Evolutionary conservation across 106 monocot genomes (phyloP).

Genomic region (Vanilla planifolia): DNA sequence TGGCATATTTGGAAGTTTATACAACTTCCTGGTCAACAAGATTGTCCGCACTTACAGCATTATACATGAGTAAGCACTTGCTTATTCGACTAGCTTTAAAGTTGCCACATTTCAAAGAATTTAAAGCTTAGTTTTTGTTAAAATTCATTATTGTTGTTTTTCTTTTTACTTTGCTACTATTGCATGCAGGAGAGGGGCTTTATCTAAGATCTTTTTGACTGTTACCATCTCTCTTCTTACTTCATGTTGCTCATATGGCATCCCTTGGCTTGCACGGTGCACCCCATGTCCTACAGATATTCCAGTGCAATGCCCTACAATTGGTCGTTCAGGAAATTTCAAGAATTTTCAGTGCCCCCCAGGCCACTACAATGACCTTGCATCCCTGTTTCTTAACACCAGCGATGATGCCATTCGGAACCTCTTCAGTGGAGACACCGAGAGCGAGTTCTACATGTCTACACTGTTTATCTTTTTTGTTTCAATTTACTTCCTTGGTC

Average conservation of each 20-base stretch:
- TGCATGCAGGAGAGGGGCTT: conserved; percentile 66
- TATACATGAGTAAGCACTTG: conserved; percentile 69
- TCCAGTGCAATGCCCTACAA: conserved; percentile 57
- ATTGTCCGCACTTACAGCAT: conserved; percentile 78
- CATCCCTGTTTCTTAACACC: conserved; percentile 80
- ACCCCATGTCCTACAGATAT: conserved; percentile 54
- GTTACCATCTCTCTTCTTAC: conserved; percentile 65
- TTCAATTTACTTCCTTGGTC: conserved; percentile 60
- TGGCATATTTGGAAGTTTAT: conserved; percentile 77
- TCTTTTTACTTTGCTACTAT: neutral
- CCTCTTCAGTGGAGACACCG: conserved; percentile 60
- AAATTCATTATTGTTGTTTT: neutral
- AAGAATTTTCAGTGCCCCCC: conserved; percentile 83
- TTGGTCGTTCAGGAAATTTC: conserved; percentile 71
- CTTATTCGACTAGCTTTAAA: neutral
- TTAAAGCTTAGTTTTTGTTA: too few relatives aligned
- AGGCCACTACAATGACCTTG: conserved; percentile 89
- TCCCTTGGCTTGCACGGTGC: conserved; percentile 81
- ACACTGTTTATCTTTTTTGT: conserved; percentile 64
- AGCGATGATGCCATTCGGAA: conserved; percentile 90
- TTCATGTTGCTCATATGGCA: conserved; percentile 70
- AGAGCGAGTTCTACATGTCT: conserved; percentile 45
- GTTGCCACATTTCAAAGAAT: neutral
- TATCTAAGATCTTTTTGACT: conserved; percentile 70
- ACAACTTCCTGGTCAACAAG: conserved; percentile 73